Evolutionary conservation across 768 basidiomycete species (phyloP).

Genomic region (Kondoa malvinella): DNA sequence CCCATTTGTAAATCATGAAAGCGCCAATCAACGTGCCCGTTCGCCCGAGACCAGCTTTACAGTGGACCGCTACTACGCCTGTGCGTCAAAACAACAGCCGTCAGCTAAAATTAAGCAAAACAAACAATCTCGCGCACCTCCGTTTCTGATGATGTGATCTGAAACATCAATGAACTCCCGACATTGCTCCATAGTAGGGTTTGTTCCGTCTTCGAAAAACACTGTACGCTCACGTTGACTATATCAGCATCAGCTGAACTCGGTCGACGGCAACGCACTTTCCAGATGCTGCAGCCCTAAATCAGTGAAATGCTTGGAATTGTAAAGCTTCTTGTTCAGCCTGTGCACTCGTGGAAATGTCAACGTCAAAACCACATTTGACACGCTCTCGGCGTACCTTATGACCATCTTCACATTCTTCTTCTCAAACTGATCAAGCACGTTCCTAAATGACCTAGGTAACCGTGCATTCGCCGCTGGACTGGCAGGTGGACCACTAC

Average conservation of each 20-base stretch:
- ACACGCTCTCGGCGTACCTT: constrained; percentile 12
- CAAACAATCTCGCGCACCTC: constrained; percentile 38
- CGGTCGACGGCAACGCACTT: constrained; percentile 22
- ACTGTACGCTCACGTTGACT: constrained; percentile 29
- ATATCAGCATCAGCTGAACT: constrained; percentile 7
- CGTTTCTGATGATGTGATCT: constrained; percentile 56
- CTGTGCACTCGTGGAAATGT: constrained; percentile 33
- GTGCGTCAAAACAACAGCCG: background rate
- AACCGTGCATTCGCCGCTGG: constrained; percentile 34
- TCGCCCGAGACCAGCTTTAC: constrained; percentile 88
- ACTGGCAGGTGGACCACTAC: background rate
- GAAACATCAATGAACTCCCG: constrained; percentile 73
- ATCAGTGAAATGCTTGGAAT: constrained; percentile 59
- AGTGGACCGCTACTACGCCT: constrained; percentile 39
- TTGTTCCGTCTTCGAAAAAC: constrained; percentile 96
- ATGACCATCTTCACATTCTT: constrained; percentile 76
- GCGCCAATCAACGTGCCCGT: constrained; percentile 95
- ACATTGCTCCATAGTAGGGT: constrained; percentile 88
- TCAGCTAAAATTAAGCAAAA: constrained; percentile 22
- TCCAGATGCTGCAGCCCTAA: constrained; percentile 76
- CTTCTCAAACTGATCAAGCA: constrained; percentile 80
- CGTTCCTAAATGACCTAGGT: constrained; percentile 66
- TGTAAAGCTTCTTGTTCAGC: constrained; percentile 82
- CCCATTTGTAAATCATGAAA: constrained; percentile 96
- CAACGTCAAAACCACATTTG: background rate